phyloP scores from a whole-genome alignment of 148 eudicot species.

The Agrostemma githago region DNA sequence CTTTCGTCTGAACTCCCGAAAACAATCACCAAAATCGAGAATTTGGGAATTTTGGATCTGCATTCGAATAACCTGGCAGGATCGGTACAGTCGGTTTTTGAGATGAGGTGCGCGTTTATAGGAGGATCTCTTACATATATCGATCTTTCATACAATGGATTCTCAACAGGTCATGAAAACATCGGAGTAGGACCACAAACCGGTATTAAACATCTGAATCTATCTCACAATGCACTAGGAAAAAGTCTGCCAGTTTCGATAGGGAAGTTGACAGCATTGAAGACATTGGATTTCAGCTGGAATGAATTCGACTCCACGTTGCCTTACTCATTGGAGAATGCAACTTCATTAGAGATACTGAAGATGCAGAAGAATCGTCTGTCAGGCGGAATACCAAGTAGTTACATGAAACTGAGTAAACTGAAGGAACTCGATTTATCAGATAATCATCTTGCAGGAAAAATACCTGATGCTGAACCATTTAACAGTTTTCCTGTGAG shows the following conservation, averaged over 20 bases:
- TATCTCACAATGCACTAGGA: conserved; percentile 34
- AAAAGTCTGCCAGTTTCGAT: conserved; percentile 35
- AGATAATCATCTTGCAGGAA: conserved; percentile 40
- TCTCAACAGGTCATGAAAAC: conserved; percentile 37
- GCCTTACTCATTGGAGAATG: conserved; percentile 35
- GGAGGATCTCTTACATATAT: conserved; percentile 28
- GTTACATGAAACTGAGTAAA: conserved; percentile 33
- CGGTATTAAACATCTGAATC: conserved; percentile 28
- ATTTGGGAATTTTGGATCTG: conserved; percentile 38
- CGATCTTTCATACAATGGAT: conserved; percentile 43
- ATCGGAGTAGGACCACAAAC: conserved; percentile 33
- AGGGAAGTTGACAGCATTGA: conserved; percentile 29
- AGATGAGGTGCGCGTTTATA: conserved; percentile 26
- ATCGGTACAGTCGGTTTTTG: conserved; percentile 31
- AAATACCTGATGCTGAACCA: conserved; percentile 49
- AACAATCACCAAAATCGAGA: conserved; percentile 26
- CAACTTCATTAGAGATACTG: conserved; percentile 35
- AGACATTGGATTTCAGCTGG: conserved; percentile 48
- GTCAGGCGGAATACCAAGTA: conserved; percentile 37
- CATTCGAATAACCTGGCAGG: conserved; percentile 56
- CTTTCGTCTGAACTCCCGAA: conserved; percentile 38
- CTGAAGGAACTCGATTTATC: conserved; percentile 49
- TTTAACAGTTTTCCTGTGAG: conserved; percentile 41
- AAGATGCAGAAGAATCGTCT: conserved; percentile 42
- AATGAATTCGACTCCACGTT: conserved; percentile 33